These are phyloP conservation scores for Thymus mandschuricus DNA, from an alignment of 257 asterid genomes.

Conservation along the genomic window DNA sequence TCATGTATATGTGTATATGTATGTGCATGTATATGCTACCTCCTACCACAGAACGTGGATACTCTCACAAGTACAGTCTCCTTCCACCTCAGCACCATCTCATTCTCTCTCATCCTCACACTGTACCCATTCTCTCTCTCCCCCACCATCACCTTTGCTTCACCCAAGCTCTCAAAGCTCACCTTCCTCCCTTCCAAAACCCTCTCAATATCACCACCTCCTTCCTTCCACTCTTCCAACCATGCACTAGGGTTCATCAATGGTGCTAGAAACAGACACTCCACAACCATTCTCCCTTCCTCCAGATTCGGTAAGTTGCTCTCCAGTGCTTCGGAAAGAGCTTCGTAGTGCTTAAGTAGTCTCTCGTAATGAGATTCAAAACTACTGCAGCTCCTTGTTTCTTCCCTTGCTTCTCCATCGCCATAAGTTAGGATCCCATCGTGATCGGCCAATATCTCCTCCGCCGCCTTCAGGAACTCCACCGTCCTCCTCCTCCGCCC, in stretches of 20 bases:
- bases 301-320: background rate
- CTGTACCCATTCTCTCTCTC: slow-evolving; percentile 44
- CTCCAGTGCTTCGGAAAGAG: slow-evolving; percentile 61
- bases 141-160: slow-evolving; percentile 59
- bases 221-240: slow-evolving; percentile 51
- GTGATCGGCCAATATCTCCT: slow-evolving; percentile 35
- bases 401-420: slow-evolving; percentile 58
- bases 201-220: background rate
- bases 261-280: slow-evolving; percentile 59
- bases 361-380: slow-evolving; percentile 47
- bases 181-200: slow-evolving; percentile 39
- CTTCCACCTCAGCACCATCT: slow-evolving; percentile 70
- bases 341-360: slow-evolving; percentile 48
- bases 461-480: slow-evolving; percentile 52
- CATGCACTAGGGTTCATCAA: slow-evolving; percentile 49
- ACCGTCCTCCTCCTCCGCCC: slow-evolving; percentile 41
- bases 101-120: slow-evolving; percentile 42
- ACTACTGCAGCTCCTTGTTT: slow-evolving; percentile 12
- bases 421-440: slow-evolving; percentile 57
- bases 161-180: slow-evolving; percentile 51
- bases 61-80: slow-evolving; percentile 57
- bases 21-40: no score
- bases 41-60: slow-evolving; percentile 34
- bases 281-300: slow-evolving; percentile 42
- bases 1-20: no score